Base-by-base conservation (phyloP, 163 green algal species). In the Prototheca cutis region DNA sequence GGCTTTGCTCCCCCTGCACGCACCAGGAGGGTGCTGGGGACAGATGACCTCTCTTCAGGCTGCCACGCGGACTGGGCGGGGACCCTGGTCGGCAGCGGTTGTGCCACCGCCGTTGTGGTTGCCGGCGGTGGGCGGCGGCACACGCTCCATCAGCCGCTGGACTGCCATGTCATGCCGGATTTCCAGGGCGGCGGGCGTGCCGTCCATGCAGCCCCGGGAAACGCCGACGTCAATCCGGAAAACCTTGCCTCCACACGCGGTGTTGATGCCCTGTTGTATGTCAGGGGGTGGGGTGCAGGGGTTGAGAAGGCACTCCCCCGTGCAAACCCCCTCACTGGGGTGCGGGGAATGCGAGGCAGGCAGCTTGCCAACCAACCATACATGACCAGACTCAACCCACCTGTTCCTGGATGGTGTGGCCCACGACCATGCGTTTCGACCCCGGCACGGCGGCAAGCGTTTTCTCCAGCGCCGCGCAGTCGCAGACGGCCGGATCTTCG, bases 201-300 rank as follows among this genome's bases (percentile, higher is more conserved):
- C 73, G 67, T 94, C 76, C 3, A 81, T 85, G 59, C 88, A 94
- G 33, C 89, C 89, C 21, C 59, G 62, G 5, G 85, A 95, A 58
- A 95, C 76, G 19, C 89, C 89, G 39, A 95, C 88, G 64, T 96
- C 89, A 25, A 95, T 83, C n/a, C 87, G 71, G 51, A 88, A 77
- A 4, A 84, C 80, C 6, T 30, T 33, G 15, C 75, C 75, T 6
- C 66, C 72, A 65, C 88, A 95, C 23, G 88, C 88, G 27, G 59
- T 74, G 72, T 90, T 94, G 58, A 95, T 86, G 53, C 87, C 40
- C 59, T 84, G 36, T 45, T 45, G 36, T 45, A 45, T 45, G 13
- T 45, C 17, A 0, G 36, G 36, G 36, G 36, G 36, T 1, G 17
- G 36, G 36, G 36, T 45, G 36, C 36, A 21, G 17, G 13, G 36